Evolutionary conservation across 257 asterid genomes (phyloP), one percentile per base, ranked within the genome.

Genomic region (Leonotis leonurus): DNA sequence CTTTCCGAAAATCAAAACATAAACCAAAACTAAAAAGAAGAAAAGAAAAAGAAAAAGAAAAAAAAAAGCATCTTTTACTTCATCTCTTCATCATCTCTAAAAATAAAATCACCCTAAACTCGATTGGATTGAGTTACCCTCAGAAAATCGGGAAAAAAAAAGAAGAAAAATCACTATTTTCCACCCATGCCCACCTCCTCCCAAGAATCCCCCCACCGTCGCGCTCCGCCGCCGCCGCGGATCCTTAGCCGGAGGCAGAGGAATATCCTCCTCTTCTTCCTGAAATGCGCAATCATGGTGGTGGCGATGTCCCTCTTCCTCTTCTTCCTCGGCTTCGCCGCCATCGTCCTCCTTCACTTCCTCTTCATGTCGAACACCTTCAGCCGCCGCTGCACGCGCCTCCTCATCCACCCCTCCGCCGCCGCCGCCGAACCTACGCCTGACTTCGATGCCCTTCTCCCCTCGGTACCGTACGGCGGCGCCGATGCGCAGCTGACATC

Each of bases 281-380:
- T 91, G 16, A 84, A 82, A 78, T 86, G 90, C 71, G 60, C 75
- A 16, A 73, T 88, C 50, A 91, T 91, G 98, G 71, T 78, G 12
- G 41, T 78, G 12, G 62, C 83, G 1, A 78, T 83, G 20, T 79
- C 87, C 61, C 80, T 91, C 56, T 88, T 88, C 77, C 90, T 91
- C 62, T 76, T 88, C 78, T 85, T 91, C 77, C 75, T 88, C 9
- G 95, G 98, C 25, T 81, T 91, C 77, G 95, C 96, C 4, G 95
- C 95, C 68, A 44, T 88, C 46, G 70, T 91, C 64, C 78, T 91
- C 82, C 68, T 86, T 48, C 92, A 88, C 77, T 84, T 91, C 72
- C 74, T 91, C 65, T 62, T 91, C 65, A 62, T 80, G 66, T 80
- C 91, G 56, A 70, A 79, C 68, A 70, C 88, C 75, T 72, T 69